These are phyloP conservation scores for Apiospora hydei DNA, from an alignment of 2,329 filamentous ascomycete genomes.

Conservation along the genomic window DNA sequence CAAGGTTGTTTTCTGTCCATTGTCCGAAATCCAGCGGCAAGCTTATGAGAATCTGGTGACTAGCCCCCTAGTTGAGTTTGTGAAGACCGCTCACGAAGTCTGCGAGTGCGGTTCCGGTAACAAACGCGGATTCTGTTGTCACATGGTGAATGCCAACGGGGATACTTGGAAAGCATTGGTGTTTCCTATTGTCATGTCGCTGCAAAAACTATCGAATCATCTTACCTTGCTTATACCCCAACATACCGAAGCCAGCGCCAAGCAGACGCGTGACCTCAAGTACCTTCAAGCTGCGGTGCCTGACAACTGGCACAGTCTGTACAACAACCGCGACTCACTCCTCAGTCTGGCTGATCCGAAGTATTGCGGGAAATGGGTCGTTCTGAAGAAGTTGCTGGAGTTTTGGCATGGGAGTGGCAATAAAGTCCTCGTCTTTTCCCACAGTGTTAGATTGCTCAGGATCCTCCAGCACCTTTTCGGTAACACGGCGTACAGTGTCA, in stretches of 20 bases:
- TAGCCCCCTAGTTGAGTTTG: slow-evolving; percentile 71
- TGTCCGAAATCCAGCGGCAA: slow-evolving; percentile 80
- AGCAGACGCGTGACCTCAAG: slow-evolving; percentile 78
- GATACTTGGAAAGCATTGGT: slow-evolving; percentile 77
- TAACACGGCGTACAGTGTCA: slow-evolving; percentile 88
- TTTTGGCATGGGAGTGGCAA: slow-evolving; percentile 92
- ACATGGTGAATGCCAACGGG: slow-evolving; percentile 64
- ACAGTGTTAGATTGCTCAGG: slow-evolving; percentile 83
- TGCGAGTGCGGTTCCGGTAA: slow-evolving; percentile 76
- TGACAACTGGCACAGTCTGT: slow-evolving; percentile 75
- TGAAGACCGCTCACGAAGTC: slow-evolving; percentile 70
- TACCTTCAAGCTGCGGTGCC: slow-evolving; percentile 79
- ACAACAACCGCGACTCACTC: slow-evolving; percentile 78
- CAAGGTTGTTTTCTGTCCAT: slow-evolving; percentile 90
- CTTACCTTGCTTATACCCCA: slow-evolving; percentile 84
- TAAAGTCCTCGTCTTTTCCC: slow-evolving; percentile 95
- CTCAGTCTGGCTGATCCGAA: slow-evolving; percentile 83
- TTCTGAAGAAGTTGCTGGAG: slow-evolving; percentile 82
- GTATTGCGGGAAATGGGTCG: slow-evolving; percentile 97
- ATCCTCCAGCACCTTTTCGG: slow-evolving; percentile 88
- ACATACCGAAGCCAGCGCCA: slow-evolving; percentile 68
- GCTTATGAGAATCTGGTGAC: slow-evolving; percentile 87
- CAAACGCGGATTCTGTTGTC: slow-evolving; percentile 84
- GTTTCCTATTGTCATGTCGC: slow-evolving; percentile 81
- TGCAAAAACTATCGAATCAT: slow-evolving; percentile 93